A percentile compares a stretch with the other conserved stretches of the same genome.
Evolutionary conservation across 495 filamentous ascomycete species (phyloP).

Genomic region (Xylaria castorea): DNA sequence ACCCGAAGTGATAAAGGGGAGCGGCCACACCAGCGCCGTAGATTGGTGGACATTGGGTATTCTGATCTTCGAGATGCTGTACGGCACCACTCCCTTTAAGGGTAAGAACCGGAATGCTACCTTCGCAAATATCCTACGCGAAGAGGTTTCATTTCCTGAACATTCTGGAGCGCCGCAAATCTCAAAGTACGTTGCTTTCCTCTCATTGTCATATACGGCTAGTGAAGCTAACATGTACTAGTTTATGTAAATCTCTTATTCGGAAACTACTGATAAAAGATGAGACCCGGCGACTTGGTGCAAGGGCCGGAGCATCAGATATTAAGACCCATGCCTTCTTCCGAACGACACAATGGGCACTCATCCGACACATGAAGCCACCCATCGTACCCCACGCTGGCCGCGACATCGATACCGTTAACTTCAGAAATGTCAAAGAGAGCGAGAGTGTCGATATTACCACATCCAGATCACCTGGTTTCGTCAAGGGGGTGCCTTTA

Average conservation of each 20-base stretch:
- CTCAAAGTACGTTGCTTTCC: conserved; percentile 73
- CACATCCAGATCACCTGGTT: conserved; percentile 56
- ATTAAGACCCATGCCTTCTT: conserved; percentile 98
- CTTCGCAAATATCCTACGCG: conserved; percentile 94
- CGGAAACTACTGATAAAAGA: conserved; percentile 98
- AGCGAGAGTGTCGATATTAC: conserved; percentile 94
- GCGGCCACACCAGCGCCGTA: conserved; percentile 96
- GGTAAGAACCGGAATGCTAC: conserved; percentile 98
- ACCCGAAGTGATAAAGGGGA: conserved; percentile 97
- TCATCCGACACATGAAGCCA: conserved; percentile 97
- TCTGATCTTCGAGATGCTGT: conserved; percentile 98
- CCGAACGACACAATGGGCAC: conserved; percentile 91
- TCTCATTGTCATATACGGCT: conserved; percentile 12
- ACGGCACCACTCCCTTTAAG: conserved; percentile 97
- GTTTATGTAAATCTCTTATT: conserved; percentile 95
- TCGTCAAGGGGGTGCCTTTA: conserved; percentile 78
- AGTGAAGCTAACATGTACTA: conserved; percentile 44
- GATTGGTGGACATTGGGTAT: conserved; percentile 99
- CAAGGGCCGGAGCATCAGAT: conserved; percentile 93
- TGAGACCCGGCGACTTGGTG: conserved; percentile 91
- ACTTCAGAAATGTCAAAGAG: conserved; percentile 98
- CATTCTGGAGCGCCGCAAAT: conserved; percentile 82
- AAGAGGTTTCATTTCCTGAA: conserved; percentile 95
- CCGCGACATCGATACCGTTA: conserved; percentile 88
- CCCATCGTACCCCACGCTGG: conserved; percentile 96